These are phyloP conservation scores for Trametes maxima DNA, from an alignment of 768 basidiomycete species.

Conservation along the genomic window DNA sequence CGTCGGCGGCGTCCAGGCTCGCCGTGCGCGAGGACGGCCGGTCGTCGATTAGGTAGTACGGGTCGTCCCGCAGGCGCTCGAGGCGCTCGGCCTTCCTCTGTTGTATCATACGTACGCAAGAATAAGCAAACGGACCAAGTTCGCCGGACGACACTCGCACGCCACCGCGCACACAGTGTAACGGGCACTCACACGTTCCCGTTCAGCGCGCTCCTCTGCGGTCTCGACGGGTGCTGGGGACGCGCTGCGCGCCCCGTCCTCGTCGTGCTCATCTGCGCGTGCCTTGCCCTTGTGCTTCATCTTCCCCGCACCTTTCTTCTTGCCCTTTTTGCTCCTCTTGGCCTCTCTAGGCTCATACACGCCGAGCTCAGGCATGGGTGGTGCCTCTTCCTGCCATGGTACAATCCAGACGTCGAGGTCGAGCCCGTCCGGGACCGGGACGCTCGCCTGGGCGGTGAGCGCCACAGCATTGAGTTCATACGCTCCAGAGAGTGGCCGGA, in stretches of 20 bases:
- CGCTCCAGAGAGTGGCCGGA: slow-evolving; percentile 73
- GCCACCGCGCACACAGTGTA: slow-evolving; percentile 10
- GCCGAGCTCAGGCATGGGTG: slow-evolving; percentile 32
- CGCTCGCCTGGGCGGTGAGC: slow-evolving; percentile 73
- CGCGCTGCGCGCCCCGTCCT: slow-evolving; percentile 33
- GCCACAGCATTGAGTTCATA: slow-evolving; percentile 90
- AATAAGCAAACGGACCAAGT: neutral
- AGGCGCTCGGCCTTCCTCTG: slow-evolving; percentile 78
- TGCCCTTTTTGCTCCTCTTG: slow-evolving; percentile 43
- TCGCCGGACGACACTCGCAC: neutral
- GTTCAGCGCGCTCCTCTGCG: slow-evolving; percentile 58
- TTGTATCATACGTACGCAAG: neutral
- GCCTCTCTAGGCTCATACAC: slow-evolving; percentile 33
- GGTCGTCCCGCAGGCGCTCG: slow-evolving; percentile 81
- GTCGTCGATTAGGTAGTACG: slow-evolving; percentile 85
- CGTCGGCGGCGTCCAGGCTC: slow-evolving; percentile 47
- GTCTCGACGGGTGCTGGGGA: slow-evolving; percentile 49
- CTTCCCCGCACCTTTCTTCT: slow-evolving; percentile 40
- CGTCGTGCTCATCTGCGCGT: slow-evolving; percentile 42
- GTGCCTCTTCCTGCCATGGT: slow-evolving; percentile 48
- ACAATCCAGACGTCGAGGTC: slow-evolving; percentile 88
- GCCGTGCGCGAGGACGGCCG: slow-evolving; percentile 37
- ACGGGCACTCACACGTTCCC: slow-evolving; percentile 56
- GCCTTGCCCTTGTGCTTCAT: slow-evolving; percentile 50
- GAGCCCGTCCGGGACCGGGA: slow-evolving; percentile 80